phyloP scores from a whole-genome alignment of 331 rosid genomes.

The Acacia pycnantha region DNA sequence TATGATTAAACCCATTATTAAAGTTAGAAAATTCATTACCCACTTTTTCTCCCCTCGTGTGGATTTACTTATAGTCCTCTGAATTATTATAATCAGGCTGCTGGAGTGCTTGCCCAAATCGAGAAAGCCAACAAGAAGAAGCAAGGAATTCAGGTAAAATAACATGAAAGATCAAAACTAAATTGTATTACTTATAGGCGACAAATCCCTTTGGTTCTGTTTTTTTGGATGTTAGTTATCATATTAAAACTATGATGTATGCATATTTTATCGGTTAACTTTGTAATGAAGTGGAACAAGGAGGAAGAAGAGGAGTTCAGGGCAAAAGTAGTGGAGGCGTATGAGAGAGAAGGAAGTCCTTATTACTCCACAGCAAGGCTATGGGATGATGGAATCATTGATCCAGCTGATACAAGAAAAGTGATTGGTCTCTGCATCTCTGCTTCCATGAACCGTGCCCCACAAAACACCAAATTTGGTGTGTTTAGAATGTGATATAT shows the following conservation, averaged over 20 bases:
- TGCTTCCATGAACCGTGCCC: conserved; percentile 66
- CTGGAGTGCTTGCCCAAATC: conserved; percentile 84
- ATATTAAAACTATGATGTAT: not conserved
- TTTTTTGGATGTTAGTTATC: not conserved
- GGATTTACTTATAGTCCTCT: conserved; percentile 20
- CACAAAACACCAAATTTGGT: conserved; percentile 76
- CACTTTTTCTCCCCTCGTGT: conserved; percentile 17
- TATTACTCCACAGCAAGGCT: conserved; percentile 94
- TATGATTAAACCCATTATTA: not conserved
- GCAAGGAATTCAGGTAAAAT: conserved; percentile 80
- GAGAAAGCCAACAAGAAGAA: conserved; percentile 86
- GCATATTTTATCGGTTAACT: not conserved
- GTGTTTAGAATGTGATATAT: conserved; percentile 77
- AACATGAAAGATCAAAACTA: not conserved
- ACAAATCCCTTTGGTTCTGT: not conserved
- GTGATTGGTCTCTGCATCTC: conserved; percentile 77
- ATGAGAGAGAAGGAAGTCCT: conserved; percentile 84
- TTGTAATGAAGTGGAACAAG: conserved; percentile 65
- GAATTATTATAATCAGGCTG: conserved; percentile 60
- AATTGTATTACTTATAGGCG: not conserved
- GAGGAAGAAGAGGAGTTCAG: conserved; percentile 85
- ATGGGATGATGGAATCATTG: conserved; percentile 94
- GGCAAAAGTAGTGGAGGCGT: conserved; percentile 69
- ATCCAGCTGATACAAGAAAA: conserved; percentile 92
- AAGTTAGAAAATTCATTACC: conserved; percentile 6